These are phyloP conservation scores for Candida pseudofarinosa DNA, from an alignment of 805 yeast genomes.

Conservation along the genomic window DNA sequence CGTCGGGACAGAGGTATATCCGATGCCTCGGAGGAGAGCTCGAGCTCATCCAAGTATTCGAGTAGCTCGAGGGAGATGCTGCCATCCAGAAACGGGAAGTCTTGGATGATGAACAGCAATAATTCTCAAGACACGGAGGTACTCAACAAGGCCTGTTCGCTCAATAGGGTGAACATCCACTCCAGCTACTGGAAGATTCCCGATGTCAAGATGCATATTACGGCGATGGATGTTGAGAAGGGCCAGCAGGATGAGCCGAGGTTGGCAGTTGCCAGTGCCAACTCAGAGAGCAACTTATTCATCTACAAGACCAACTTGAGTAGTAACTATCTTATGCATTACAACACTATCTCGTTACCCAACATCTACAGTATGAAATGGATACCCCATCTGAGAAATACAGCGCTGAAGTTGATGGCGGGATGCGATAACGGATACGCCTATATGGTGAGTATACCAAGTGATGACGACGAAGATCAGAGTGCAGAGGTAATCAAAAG, in stretches of 20 bases:
- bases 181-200: slow-evolving; percentile 46
- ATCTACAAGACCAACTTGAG: slow-evolving; percentile 45
- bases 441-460: slow-evolving; percentile 67
- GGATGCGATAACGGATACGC: slow-evolving; percentile 78
- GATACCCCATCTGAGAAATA: slow-evolving; percentile 40
- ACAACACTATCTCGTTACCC: slow-evolving; percentile 56
- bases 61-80: slow-evolving; percentile 1
- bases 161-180: slow-evolving; percentile 36
- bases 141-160: slow-evolving; percentile 40
- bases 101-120: slow-evolving; percentile 29
- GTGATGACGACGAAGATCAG: slow-evolving; percentile 22
- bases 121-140: slow-evolving; percentile 27
- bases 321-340: slow-evolving; percentile 46
- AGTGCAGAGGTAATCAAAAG: slow-evolving; percentile 74
- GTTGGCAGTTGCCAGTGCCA: slow-evolving; percentile 53
- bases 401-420: slow-evolving; percentile 40
- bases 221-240: slow-evolving; percentile 33
- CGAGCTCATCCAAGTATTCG: slow-evolving; percentile 19
- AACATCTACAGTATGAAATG: slow-evolving; percentile 52
- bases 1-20: slow-evolving; percentile 6
- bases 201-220: slow-evolving; percentile 40
- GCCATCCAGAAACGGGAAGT: slow-evolving; percentile 1
- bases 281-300: slow-evolving; percentile 42
- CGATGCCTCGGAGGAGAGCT: slow-evolving; percentile 11
- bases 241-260: slow-evolving; percentile 24